phyloP scores from a whole-genome alignment of 805 yeast species.

The Wickerhamomyces bovis region DNA sequence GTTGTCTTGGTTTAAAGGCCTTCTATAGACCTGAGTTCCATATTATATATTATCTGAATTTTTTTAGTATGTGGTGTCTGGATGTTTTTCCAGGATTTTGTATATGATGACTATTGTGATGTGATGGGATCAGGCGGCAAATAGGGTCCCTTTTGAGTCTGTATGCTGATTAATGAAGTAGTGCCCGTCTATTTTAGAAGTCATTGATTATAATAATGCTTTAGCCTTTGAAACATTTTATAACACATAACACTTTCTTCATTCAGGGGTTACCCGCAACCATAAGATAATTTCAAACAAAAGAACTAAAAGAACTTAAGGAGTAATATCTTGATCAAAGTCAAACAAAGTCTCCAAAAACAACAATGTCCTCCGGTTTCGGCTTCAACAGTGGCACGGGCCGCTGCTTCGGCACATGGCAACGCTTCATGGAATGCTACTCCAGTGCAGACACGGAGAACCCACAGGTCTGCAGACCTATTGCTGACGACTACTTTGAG shows the following conservation, averaged over 20 bases:
- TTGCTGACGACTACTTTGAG: conserved; percentile 42
- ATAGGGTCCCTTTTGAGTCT: too few species aligned
- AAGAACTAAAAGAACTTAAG: too few species aligned
- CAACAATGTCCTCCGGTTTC: conserved; percentile 31
- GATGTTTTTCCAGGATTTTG: neutral
- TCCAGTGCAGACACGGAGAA: conserved; percentile 32
- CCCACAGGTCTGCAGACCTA: conserved; percentile 33
- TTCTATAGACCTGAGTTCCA: too few species aligned
- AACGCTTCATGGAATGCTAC: conserved; percentile 40
- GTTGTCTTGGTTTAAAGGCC: neutral
- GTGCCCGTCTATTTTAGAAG: too few species aligned
- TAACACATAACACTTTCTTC: too few species aligned
- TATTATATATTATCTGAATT: neutral
- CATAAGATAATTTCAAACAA: too few species aligned
- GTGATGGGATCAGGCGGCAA: too few species aligned
- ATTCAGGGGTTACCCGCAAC: neutral
- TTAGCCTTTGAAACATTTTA: too few species aligned
- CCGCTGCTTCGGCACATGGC: conserved; percentile 41
- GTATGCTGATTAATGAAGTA: too few species aligned
- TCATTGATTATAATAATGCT: too few species aligned
- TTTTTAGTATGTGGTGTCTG: conserved; percentile 3
- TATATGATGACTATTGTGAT: neutral
- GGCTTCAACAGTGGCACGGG: conserved; percentile 39
- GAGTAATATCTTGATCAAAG: neutral
- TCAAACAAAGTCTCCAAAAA: neutral